Evolutionary conservation across 768 basidiomycete species (phyloP).

Genomic region (Cystoderma amianthinum): DNA sequence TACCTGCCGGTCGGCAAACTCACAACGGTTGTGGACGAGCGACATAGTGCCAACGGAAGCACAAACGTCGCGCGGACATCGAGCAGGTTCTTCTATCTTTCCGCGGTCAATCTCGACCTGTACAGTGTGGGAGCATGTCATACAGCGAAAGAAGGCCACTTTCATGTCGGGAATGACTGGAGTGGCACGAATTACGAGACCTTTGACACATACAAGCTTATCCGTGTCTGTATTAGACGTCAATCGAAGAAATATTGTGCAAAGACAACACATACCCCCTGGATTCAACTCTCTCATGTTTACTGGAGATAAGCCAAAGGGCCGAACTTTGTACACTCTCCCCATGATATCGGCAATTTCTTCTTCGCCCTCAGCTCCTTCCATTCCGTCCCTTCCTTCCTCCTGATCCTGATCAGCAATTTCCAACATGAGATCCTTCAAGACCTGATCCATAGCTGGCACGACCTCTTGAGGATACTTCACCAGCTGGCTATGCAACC

Average conservation of each 20-base stretch:
- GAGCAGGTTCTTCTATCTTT: constrained; percentile 87
- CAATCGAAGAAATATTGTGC: neutral
- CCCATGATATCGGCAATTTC: constrained; percentile 87
- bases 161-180: constrained; percentile 99
- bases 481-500: constrained; percentile 75
- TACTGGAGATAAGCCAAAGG: constrained; percentile 74
- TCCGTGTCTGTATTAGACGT: constrained; percentile 70
- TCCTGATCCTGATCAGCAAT: constrained; percentile 76
- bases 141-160: constrained; percentile 95
- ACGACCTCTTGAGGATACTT: constrained; percentile 98
- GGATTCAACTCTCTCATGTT: constrained; percentile 98
- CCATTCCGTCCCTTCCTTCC: constrained; percentile 68
- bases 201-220: constrained; percentile 93
- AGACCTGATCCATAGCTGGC: constrained; percentile 93
- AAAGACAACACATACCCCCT: constrained; percentile 51
- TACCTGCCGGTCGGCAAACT: constrained; percentile 94
- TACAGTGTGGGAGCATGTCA: constrained; percentile 93
- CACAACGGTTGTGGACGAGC: constrained; percentile 94
- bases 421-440: constrained; percentile 91
- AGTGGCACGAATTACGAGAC: constrained; percentile 94
- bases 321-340: constrained; percentile 88
- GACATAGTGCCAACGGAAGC: constrained; percentile 84
- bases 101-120: constrained; percentile 98
- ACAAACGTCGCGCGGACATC: constrained; percentile 93
- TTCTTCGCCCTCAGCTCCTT: constrained; percentile 67